Evolutionary conservation across 768 basidiomycete genomes (phyloP).

Genomic region (Galerina sulciceps): DNA sequence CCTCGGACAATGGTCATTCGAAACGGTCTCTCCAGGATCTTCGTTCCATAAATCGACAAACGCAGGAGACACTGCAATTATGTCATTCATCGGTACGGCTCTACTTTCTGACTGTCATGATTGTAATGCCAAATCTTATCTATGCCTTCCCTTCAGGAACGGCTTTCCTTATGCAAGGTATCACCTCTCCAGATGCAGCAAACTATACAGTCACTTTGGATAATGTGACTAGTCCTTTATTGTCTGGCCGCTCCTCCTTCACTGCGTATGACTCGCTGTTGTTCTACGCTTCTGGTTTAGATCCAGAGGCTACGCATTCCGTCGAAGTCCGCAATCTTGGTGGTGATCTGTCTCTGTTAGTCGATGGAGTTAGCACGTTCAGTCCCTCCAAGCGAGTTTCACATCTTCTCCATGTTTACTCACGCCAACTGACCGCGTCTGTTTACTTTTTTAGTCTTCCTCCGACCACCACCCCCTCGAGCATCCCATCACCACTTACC

Average conservation of each 20-base stretch:
- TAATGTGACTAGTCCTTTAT: slow-evolving; percentile 43
- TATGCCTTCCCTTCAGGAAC: slow-evolving; percentile 46
- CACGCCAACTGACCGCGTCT: slow-evolving; percentile 10
- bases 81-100: slow-evolving; percentile 51
- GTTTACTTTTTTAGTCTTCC: neutral
- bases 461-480: slow-evolving; percentile 7
- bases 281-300: slow-evolving; percentile 66
- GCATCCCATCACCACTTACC: slow-evolving; percentile 21
- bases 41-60: slow-evolving; percentile 34
- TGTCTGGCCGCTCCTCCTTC: slow-evolving; percentile 56
- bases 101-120: neutral
- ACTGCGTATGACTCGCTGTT: slow-evolving; percentile 55
- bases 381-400: slow-evolving; percentile 37
- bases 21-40: slow-evolving; percentile 24
- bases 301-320: slow-evolving; percentile 50
- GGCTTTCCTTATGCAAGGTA: slow-evolving; percentile 62
- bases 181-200: slow-evolving; percentile 60
- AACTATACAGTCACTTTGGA: slow-evolving; percentile 56
- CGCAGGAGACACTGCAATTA: slow-evolving; percentile 47
- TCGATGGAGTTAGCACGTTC: slow-evolving; percentile 55
- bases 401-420: slow-evolving; percentile 7
- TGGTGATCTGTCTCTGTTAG: slow-evolving; percentile 48
- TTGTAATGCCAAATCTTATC: neutral
- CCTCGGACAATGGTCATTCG: slow-evolving; percentile 58
- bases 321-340: slow-evolving; percentile 62